Evolutionary conservation across 2,329 filamentous ascomycete genomes (phyloP).

Genomic region (Penicillium sp.): DNA sequence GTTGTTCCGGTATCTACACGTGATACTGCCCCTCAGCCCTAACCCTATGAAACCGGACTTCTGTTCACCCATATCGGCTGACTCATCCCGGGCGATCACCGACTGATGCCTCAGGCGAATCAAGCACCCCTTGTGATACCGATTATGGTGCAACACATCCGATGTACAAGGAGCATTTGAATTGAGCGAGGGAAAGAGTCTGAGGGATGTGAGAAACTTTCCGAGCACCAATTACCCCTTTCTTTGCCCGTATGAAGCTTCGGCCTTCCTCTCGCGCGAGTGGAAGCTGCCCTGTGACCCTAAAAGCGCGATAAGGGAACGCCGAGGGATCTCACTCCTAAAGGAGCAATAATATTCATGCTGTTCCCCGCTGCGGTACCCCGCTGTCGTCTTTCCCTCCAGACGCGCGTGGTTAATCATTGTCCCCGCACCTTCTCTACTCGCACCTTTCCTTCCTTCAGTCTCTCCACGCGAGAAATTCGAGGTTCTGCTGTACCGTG

Average conservation of each 20-base stretch:
- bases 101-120: slow-evolving; percentile 2
- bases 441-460: slow-evolving; percentile 5
- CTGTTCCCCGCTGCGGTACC: slow-evolving; percentile 23
- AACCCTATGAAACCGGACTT: slow-evolving; percentile 9
- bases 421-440: slow-evolving; percentile 17
- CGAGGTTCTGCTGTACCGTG: slow-evolving; percentile 14
- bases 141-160: no score
- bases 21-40: slow-evolving; percentile 24
- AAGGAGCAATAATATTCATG: slow-evolving; percentile 25
- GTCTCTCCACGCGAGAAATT: slow-evolving; percentile 14
- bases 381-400: slow-evolving; percentile 21
- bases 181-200: no score
- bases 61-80: neutral
- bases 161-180: no score
- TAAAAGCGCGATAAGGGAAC: slow-evolving; percentile 8
- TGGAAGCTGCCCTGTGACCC: slow-evolving; percentile 11
- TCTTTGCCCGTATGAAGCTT: no score
- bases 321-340: slow-evolving; percentile 21
- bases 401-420: slow-evolving; percentile 19
- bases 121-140: no score
- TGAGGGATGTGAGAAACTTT: no score
- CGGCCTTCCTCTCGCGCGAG: neutral
- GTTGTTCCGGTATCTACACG: slow-evolving; percentile 29
- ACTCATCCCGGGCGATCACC: slow-evolving; percentile 2
- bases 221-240: no score